Percentiles rank a stretch among this genome's conserved stretches.
phyloP scores from a whole-genome alignment of 2,329 filamentous ascomycete species.

The Orbilia blumenaviensis region DNA sequence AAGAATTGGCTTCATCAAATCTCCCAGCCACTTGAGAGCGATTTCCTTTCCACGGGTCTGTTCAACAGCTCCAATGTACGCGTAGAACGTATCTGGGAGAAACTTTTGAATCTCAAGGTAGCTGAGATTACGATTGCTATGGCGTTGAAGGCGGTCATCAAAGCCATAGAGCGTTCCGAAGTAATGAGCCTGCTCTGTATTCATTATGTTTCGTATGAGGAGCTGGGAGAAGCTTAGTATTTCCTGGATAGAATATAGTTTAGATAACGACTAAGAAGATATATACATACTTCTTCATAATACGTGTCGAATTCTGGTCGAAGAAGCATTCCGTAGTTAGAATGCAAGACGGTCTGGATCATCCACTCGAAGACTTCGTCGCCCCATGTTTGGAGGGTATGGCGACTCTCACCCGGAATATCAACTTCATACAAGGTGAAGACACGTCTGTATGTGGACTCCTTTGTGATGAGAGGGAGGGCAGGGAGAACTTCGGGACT shows the following conservation, averaged over 20 bases:
- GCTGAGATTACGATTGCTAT: neutral
- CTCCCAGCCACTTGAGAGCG: constrained; percentile 4
- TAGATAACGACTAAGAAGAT: neutral
- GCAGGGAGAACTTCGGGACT: constrained; percentile 14
- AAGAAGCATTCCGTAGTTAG: constrained; percentile 2
- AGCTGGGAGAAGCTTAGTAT: neutral
- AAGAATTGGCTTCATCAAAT: constrained; percentile 21
- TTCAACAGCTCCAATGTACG: constrained; percentile 26
- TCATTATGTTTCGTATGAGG: neutral
- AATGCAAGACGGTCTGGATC: constrained; percentile 14
- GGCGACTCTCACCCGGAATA: neutral
- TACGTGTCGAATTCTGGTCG: neutral
- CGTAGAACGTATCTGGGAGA: constrained; percentile 20
- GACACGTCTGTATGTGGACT: neutral
- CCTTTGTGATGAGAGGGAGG: neutral
- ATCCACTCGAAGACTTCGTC: constrained; percentile 29
- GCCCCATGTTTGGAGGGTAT: constrained; percentile 5
- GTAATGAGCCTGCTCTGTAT: constrained; percentile 10
- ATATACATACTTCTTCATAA: neutral
- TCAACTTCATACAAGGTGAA: neutral
- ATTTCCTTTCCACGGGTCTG: neutral
- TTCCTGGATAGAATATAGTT: neutral
- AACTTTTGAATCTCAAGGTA: neutral
- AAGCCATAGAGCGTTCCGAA: constrained; percentile 26
- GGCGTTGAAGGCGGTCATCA: neutral